phyloP scores from a whole-genome alignment of 1,284 basidiomycete genomes.

The Gomphus sp. region DNA sequence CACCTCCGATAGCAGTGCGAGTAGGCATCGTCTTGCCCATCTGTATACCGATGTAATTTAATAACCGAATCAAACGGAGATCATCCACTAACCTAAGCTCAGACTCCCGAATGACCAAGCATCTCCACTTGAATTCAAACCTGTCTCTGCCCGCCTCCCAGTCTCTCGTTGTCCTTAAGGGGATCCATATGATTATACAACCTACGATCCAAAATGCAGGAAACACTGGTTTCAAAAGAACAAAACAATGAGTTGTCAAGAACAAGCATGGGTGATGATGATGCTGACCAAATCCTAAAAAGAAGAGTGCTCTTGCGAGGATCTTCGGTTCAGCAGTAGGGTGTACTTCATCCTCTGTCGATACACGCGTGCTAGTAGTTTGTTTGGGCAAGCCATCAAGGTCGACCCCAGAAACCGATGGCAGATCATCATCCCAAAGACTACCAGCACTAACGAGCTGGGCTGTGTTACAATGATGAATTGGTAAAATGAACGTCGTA shows the following conservation, averaged over 20 bases:
- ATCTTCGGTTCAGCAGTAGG: neutral
- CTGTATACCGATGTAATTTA: neutral
- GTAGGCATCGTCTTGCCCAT: constrained; percentile 9
- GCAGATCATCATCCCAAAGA: neutral
- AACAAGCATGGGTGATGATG: neutral
- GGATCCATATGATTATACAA: constrained; percentile 6
- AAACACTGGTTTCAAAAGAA: neutral
- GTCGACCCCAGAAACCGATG: neutral
- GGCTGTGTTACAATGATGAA: neutral
- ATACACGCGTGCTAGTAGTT: neutral
- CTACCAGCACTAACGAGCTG: neutral
- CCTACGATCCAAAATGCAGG: constrained; percentile 13
- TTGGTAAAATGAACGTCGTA: neutral
- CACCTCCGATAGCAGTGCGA: constrained; percentile 6
- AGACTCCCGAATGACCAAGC: neutral
- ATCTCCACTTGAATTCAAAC: neutral
- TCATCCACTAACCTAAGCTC: constrained; percentile 1
- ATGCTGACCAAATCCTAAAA: constrained; percentile 4
- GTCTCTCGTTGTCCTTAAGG: constrained; percentile 1
- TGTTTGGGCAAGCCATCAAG: neutral
- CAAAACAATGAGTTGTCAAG: neutral
- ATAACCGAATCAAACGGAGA: neutral
- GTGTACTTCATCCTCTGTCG: neutral
- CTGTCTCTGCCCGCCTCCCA: constrained; percentile 5
- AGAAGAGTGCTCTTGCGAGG: constrained; percentile 1